Conservation (phyloP, 2,329 filamentous ascomycete species). For the Thielaviopsis punctulata region DNA sequence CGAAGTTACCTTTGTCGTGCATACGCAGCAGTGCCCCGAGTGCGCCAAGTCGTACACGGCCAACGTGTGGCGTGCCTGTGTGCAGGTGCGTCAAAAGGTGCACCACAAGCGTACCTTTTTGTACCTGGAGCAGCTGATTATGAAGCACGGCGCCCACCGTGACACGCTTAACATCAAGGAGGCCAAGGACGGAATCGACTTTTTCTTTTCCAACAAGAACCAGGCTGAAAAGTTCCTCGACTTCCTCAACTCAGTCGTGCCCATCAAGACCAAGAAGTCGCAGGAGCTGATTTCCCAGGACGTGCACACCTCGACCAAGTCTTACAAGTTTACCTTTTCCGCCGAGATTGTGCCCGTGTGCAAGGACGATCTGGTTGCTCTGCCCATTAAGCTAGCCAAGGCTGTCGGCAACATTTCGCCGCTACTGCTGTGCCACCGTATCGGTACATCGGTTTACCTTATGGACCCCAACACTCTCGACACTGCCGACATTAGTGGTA, state of each 20-base stretch:
- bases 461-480: conserved; percentile 84
- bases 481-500: conserved; percentile 65
- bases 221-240: conserved; percentile 87
- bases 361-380: conserved; percentile 89
- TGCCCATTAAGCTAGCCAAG: conserved; percentile 80
- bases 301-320: conserved; percentile 74
- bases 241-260: conserved; percentile 68
- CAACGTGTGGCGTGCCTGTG: conserved; percentile 84
- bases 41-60: conserved; percentile 92
- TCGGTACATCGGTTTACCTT: conserved; percentile 80
- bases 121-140: conserved; percentile 76
- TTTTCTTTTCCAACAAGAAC: conserved; percentile 80
- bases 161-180: conserved; percentile 98
- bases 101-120: conserved; percentile 68
- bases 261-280: conserved; percentile 57
- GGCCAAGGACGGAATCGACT: conserved; percentile 87
- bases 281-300: conserved; percentile 87
- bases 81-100: conserved; percentile 94
- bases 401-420: conserved; percentile 77
- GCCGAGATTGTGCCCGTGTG: conserved; percentile 84
- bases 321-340: conserved; percentile 89
- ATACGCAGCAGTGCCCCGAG: conserved; percentile 85
- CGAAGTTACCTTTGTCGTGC: conserved; percentile 82
- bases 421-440: conserved; percentile 66
- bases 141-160: conserved; percentile 80